Base-by-base conservation (phyloP, 2,329 filamentous ascomycete genomes). In the Microdochium trichocladiopsis region DNA sequence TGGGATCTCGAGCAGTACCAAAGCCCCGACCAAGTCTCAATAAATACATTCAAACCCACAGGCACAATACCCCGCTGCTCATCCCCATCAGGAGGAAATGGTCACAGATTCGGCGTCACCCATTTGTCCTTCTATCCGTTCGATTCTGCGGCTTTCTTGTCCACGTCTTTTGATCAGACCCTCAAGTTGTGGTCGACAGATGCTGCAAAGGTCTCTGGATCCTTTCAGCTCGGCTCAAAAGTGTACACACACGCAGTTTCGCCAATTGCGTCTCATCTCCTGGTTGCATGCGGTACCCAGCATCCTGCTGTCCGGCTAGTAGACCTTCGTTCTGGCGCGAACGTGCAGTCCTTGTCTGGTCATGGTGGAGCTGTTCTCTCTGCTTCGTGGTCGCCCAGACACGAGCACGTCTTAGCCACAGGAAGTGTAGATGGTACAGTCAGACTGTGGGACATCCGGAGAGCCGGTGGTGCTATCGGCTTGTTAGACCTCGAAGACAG, bases 231-330 rank as follows among this genome's bases (percentile, higher is more conserved):
- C 23, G 81, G 80, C 50, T 79, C 82, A 3, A 85, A 85, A 28
- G 75, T 90, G 48, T 90, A 90, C 68, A 84, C 87, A 1, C 91
- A 96, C 66, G 83, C 88, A 1, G 78, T 89, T 24, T 95, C 91
- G 1, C 79, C 85, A 43, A 72, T 92, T 53, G 80, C 90, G 52
- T 72, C 82, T 50, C 78, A 91, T 62, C 76, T 95, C 0, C 79
- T 96, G 3, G 88, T 96, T 10, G 91, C 93, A 10, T 94, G 90
- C 62, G 92, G 88, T 1, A 95, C 91, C 0, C 90, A 95, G 57
- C 85, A 94, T 64, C 89, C 90, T 6, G 79, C 88, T 24, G 87
- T 96, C 14, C 84, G 91, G 16, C 80, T 97, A 6, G 83, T 96
- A 5, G 93, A 97, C 64, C 76, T 96, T 31, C 87, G 88, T 50